phyloP scores from a whole-genome alignment of 257 asterid species.

The Salvia miltiorrhiza region DNA sequence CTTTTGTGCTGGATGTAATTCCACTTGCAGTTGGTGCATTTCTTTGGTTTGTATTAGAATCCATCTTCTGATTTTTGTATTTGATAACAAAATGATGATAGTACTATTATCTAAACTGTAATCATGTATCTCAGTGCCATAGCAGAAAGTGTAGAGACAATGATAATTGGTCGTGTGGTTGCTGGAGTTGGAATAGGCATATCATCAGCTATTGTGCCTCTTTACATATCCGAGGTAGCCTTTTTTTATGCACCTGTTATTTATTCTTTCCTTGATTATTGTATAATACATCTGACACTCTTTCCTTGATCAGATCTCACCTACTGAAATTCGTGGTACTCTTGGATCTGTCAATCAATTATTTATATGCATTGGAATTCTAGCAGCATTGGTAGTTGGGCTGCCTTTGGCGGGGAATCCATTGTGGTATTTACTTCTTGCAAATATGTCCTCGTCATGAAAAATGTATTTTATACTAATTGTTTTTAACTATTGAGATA shows the following conservation, averaged over 20 bases:
- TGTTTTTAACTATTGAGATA: background rate
- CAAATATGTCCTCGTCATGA: background rate
- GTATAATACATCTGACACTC: slow-evolving; percentile 28
- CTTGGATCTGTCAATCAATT: slow-evolving; percentile 97
- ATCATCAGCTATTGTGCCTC: slow-evolving; percentile 97
- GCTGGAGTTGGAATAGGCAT: slow-evolving; percentile 95
- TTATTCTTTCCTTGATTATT: slow-evolving; percentile 4
- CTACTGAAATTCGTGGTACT: slow-evolving; percentile 97
- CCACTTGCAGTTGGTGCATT: slow-evolving; percentile 87
- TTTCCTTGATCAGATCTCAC: slow-evolving; percentile 63
- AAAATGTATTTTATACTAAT: background rate
- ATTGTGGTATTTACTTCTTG: slow-evolving; percentile 56
- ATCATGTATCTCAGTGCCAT: slow-evolving; percentile 57
- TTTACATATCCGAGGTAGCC: slow-evolving; percentile 99
- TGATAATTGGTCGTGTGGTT: slow-evolving; percentile 89
- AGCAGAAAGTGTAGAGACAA: slow-evolving; percentile 72
- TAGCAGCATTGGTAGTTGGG: slow-evolving; percentile 93
- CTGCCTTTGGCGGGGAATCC: slow-evolving; percentile 96
- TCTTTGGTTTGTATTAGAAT: slow-evolving; percentile 60
- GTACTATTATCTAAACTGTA: slow-evolving; percentile 10
- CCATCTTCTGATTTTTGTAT: background rate
- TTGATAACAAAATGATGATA: slow-evolving; percentile 37
- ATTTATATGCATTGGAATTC: slow-evolving; percentile 88
- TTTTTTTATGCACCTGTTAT: slow-evolving; percentile 19
- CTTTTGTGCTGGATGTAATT: slow-evolving; percentile 84